Base-by-base conservation (phyloP, 495 filamentous ascomycete genomes). In the Penicillium flavigenum region DNA sequence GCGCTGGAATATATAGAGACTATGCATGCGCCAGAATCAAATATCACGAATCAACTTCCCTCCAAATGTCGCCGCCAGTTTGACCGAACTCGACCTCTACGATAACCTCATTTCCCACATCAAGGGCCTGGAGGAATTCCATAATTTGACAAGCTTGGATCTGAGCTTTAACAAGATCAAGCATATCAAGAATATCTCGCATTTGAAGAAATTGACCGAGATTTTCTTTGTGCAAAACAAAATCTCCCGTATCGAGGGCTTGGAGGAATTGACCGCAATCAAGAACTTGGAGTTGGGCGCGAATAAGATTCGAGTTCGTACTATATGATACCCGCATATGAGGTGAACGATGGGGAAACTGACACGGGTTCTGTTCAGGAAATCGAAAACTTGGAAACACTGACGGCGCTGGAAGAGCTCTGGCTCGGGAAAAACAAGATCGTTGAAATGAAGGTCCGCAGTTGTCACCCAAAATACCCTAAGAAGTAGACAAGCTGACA, bases 381-480 rank as follows among this genome's bases (percentile, higher is more conserved):
- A 71, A 92, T 99, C 46, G 81, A 95, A 67, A 94, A 94, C 65
- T 81, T 99, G 32, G 89, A 92, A 24, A 81, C 79, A 5, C 76
- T 99, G 57, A 83, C 73, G 4, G 79, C 81, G 3, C 72, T 99
- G 42, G 87, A 97, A 68, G 81, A 96, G 67, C 80, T 99, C 12
- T 99, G 95, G 95, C 76, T 99, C 8, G 94, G 93, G 36, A 97
- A 97, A 81, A 99, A 99, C 71, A 96, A 96, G 68, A 96, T 99
- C 64, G 89, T 86, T 2, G 84, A 91, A 69, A 80, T 98, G 53
- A 87, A 86, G 65, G 88, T 84, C 55, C 47, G 64, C 51, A 39
- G 8, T 39, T 10, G 11, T 16, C 14, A 24, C 8, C 29, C 22
- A 12, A n/a, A 17, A 5, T 38, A 49, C 10, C 17, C 6, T 26